Evolutionary conservation across 2,329 filamentous ascomycete genomes (phyloP), one percentile per base, ranked within the genome.

Genomic region (Fusarium agapanthi): DNA sequence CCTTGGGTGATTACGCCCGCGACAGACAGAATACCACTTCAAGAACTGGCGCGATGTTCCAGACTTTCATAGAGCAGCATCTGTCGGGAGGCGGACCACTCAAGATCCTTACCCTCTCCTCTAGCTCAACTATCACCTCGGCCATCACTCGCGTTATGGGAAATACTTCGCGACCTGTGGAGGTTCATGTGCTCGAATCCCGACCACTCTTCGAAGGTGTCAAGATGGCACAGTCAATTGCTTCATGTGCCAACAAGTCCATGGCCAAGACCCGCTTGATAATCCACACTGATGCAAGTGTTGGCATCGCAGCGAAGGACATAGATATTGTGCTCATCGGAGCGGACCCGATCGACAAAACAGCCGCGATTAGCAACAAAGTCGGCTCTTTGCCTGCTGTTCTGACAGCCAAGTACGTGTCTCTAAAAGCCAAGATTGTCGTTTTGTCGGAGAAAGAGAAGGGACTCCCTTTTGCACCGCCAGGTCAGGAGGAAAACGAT

Each of bases 191-290:
- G 35, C 83, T 93, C 7, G 91, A 93, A 78, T 93, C 91, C 6
- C 84, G 91, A 2, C 91, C 91, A 0, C 83, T 90, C 2, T 92
- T 86, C 71, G 91, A 93, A 80, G 91, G 91, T 13, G 88, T 88
- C 9, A 86, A 83, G 14, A 84, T 90, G 57, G 89, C 88, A 7
- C 82, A 80, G 18, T 79, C 78, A 7, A 65, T 90, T 71, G 89
- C 88, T 10, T 82, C 81, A n/a, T 80, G 79, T 9, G 66, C 66
- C 45, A 51, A 59, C 7, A 56, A 50, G 28, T 60, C 88, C 71
- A 77, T 80, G 62, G 53, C 73, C 69, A 57, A 57, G 6, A 50
- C 69, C 10, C 68, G 69, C 43, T 76, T 92, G 24, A 84, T 83
- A 0, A 73, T 92, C 5, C 88, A 86, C 70, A 87, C 90, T 1